phyloP scores from a whole-genome alignment of 2,329 filamentous ascomycete species.

The Mycosphaerella sp. region DNA sequence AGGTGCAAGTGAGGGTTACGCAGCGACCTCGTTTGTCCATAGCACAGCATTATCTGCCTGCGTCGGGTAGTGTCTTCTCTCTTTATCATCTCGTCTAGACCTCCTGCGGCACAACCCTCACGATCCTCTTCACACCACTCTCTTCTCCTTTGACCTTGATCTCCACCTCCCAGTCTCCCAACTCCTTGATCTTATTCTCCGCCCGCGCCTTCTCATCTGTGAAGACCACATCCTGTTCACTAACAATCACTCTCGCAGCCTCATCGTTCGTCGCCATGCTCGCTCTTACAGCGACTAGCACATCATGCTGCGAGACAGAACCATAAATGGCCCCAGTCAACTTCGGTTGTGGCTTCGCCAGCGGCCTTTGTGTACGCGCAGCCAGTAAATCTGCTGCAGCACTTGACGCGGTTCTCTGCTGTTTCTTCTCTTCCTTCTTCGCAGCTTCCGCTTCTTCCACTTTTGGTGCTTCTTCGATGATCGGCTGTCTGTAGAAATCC shows the following conservation, averaged over 20 bases:
- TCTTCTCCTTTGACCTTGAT: constrained; percentile 47
- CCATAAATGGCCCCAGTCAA: constrained; percentile 43
- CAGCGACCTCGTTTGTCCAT: too few species aligned
- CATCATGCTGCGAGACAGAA: constrained; percentile 50
- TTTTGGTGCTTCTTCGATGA: constrained; percentile 28
- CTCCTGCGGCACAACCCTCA: constrained; percentile 39
- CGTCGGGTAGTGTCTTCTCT: too few species aligned
- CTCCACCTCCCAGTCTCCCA: constrained; percentile 50
- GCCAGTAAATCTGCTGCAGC: constrained; percentile 31
- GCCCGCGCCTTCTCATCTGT: constrained; percentile 35
- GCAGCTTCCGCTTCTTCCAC: constrained; percentile 5
- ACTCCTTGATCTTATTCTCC: constrained; percentile 43
- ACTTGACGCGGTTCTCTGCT: constrained; percentile 18
- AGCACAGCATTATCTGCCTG: too few species aligned
- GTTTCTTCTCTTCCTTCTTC: constrained; percentile 12
- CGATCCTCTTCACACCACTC: constrained; percentile 37
- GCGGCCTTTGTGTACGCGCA: constrained; percentile 19
- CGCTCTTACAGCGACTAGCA: constrained; percentile 45
- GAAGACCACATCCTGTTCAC: constrained; percentile 48
- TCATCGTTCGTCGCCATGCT: constrained; percentile 48
- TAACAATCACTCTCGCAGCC: constrained; percentile 45
- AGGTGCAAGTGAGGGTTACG: too few species aligned
- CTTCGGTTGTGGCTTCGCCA: constrained; percentile 16
- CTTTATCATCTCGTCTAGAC: background rate
- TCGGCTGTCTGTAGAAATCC: constrained; percentile 44